Evolutionary conservation across 2,329 filamentous ascomycete species (phyloP), one percentile per base, ranked within the genome.

Genomic region (Lachnellula cervina): DNA sequence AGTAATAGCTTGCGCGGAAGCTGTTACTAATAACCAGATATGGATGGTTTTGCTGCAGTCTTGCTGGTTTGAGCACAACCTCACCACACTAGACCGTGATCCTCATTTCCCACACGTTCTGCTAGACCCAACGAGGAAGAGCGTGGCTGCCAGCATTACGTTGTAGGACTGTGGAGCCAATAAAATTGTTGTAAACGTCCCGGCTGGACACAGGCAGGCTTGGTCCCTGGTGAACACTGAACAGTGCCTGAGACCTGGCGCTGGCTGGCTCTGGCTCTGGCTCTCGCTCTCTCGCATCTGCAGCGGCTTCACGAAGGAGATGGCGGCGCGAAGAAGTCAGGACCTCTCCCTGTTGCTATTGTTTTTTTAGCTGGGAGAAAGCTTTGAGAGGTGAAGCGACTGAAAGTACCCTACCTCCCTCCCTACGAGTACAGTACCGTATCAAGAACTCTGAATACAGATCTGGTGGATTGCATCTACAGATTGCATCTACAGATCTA

Each of bases 101-200:
- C 32, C 56, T 60, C 50, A 60, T 60, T 60, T 60, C 58, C 56
- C 53, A 21, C 37, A n/a, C 38, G 49, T 14, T 19, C 21, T 43
- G 58, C 55, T 56, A 58, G 35, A 34, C 55, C 45, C 34, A 25
- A 46, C 13, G 32, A n/a, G 49, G 58, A n/a, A 54, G 40, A 35
- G 47, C 45, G 51, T 55, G 51, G 35, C 16, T 53, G 42, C 45
- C 23, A 21, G 37, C 21, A 38, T 16, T 14, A 11, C 21, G n/a
- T 21, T 48, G 23, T 19, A 2, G 13, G 9, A 16, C 23, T 28
- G 35, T 51, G 51, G 54, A 54, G 44, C 54, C 43, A 56, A 52
- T 59, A 5, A 23, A 13, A 59, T 21, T 11, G 21, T 43, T 32
- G 25, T 47, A 46, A 44, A 54, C 21, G 28, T 35, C 42, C 51